Evolutionary conservation across 352 stramenopile genomes (phyloP).

Genomic region (Phytophthora hibernalis): DNA sequence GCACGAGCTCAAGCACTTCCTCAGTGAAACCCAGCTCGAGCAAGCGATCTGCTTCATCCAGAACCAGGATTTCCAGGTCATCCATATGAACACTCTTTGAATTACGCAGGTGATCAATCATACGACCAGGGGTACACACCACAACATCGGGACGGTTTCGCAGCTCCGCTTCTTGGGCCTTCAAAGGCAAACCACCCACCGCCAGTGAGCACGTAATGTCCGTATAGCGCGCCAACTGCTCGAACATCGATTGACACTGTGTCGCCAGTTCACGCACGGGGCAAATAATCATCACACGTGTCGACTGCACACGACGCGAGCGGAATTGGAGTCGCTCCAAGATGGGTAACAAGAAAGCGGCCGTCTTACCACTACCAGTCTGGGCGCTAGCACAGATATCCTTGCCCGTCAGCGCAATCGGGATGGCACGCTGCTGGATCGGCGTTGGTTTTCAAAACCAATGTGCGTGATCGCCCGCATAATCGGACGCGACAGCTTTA

Average conservation of each 20-base stretch:
- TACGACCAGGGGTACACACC: slow-evolving; percentile 97
- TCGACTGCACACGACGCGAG: slow-evolving; percentile 85
- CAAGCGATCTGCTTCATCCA: slow-evolving; percentile 95
- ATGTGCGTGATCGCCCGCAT: slow-evolving; percentile 96
- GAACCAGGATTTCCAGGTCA: slow-evolving; percentile 97
- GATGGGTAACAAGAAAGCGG: slow-evolving; percentile 97
- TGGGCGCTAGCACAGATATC: slow-evolving; percentile 98
- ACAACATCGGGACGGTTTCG: slow-evolving; percentile 96
- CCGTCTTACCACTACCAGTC: slow-evolving; percentile 98
- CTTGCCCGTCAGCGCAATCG: slow-evolving; percentile 93
- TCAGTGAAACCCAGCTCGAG: slow-evolving; percentile 99
- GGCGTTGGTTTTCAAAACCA: slow-evolving; percentile 97
- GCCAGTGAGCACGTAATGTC: slow-evolving; percentile 94
- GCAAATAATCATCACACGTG: slow-evolving; percentile 96
- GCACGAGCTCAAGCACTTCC: slow-evolving; percentile 96
- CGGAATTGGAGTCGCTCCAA: slow-evolving; percentile 97
- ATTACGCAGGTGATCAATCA: slow-evolving; percentile 99
- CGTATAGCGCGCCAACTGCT: slow-evolving; percentile 95
- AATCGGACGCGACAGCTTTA: slow-evolving; percentile 97
- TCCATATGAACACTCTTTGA: slow-evolving; percentile 97
- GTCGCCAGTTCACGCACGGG: slow-evolving; percentile 98
- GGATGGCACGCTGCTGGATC: slow-evolving; percentile 94
- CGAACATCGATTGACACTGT: slow-evolving; percentile 96
- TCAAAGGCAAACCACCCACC: slow-evolving; percentile 93
- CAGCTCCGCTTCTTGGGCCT: slow-evolving; percentile 96